These are phyloP conservation scores for Micractinium sp. DNA, from an alignment of 139 green algal genomes.

Conservation along the genomic window DNA sequence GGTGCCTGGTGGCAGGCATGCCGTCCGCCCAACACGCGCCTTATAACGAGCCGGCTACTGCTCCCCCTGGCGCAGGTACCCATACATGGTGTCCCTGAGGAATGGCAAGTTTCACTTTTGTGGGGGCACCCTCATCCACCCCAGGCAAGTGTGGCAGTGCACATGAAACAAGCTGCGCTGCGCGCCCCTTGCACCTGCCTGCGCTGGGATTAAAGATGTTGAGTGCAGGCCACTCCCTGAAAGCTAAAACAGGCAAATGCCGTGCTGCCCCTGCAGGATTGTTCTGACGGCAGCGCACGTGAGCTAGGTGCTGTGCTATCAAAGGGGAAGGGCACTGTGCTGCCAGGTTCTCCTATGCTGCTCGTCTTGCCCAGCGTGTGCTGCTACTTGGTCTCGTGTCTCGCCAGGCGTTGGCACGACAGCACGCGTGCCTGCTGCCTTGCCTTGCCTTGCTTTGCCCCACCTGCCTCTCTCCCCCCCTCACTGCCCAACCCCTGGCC, in stretches of 20 bases:
- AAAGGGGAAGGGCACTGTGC: too few species aligned
- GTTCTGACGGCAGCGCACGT: conserved; percentile 15
- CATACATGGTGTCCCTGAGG: background rate
- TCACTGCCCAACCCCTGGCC: background rate
- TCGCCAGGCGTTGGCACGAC: too few species aligned
- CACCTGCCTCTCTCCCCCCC: background rate
- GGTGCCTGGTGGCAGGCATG: too few species aligned
- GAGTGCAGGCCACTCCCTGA: too few species aligned
- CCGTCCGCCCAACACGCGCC: too few species aligned
- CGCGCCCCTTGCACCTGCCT: background rate
- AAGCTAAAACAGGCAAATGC: background rate
- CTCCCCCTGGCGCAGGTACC: background rate
- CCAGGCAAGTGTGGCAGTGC: background rate
- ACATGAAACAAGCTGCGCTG: background rate
- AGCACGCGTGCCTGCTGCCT: background rate
- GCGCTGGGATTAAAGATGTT: too few species aligned
- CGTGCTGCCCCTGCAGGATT: background rate
- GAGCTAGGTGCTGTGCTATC: background rate
- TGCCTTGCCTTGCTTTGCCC: background rate
- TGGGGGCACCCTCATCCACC: background rate
- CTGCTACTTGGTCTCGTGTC: background rate
- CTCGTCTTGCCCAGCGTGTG: background rate
- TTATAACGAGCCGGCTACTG: background rate
- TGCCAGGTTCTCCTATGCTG: too few species aligned
- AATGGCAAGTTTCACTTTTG: background rate